Conservation (phyloP, 495 filamentous ascomycete species). For the Lasiosphaeriaceae sp. region DNA sequence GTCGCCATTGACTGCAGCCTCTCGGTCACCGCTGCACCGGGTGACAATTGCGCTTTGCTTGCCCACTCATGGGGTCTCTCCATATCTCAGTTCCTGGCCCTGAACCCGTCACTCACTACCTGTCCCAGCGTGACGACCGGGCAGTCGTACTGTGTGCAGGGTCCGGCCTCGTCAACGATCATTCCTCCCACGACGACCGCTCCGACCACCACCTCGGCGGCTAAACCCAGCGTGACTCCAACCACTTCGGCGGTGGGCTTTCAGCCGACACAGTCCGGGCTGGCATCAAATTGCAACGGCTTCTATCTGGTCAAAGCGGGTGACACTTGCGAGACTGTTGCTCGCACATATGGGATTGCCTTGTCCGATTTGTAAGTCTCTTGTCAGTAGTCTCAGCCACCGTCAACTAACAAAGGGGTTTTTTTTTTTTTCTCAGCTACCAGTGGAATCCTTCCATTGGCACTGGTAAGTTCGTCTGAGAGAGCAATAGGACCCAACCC, state of each 20-base stretch:
- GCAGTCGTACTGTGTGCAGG: too few species aligned
- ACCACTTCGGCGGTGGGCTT: neutral
- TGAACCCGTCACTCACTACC: too few species aligned
- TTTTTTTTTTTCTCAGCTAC: conserved; percentile 6
- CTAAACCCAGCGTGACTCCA: neutral
- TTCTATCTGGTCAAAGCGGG: conserved; percentile 10
- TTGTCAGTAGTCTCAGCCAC: too few species aligned
- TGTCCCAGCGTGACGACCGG: too few species aligned
- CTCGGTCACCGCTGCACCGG: too few species aligned
- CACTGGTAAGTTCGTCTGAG: neutral
- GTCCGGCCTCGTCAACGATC: neutral
- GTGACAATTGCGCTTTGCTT: too few species aligned
- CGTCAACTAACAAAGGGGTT: neutral
- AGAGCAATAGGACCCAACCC: neutral
- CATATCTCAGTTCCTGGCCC: too few species aligned
- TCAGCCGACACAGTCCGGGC: conserved; percentile 7
- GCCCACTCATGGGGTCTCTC: too few species aligned
- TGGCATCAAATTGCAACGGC: conserved; percentile 12
- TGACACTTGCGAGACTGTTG: conserved; percentile 11
- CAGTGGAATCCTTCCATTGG: conserved; percentile 18
- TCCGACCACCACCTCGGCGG: neutral
- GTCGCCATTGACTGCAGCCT: too few species aligned
- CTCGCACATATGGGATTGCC: conserved; percentile 4
- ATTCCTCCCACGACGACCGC: neutral
- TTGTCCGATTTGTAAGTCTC: neutral